A percentile compares a stretch with the other conserved stretches of the same genome.
These are phyloP conservation scores for Ophiostoma australiae DNA, from an alignment of 2,329 filamentous ascomycete genomes.

Conservation along the genomic window DNA sequence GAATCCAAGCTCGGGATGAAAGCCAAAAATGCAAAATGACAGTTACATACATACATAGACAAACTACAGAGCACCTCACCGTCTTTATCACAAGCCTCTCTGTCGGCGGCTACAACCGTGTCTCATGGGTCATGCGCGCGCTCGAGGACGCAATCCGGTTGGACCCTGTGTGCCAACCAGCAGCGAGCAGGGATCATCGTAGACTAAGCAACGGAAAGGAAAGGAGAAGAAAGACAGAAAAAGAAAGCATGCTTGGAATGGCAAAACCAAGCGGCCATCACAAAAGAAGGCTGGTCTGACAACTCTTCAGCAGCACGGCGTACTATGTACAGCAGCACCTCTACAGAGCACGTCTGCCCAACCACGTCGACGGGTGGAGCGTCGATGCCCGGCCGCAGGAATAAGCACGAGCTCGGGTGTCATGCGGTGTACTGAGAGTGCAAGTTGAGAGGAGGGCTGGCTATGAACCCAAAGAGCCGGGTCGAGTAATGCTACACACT, in stretches of 20 bases:
- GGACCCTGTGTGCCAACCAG: neutral
- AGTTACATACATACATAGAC: neutral
- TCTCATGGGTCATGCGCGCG: neutral
- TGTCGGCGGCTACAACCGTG: neutral
- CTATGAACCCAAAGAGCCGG: neutral
- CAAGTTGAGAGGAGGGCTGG: neutral
- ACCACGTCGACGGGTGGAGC: conserved; percentile 15
- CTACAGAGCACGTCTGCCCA: neutral
- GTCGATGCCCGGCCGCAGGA: conserved; percentile 10
- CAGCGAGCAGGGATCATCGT: neutral
- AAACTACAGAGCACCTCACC: neutral
- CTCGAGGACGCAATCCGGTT: conserved; percentile 6
- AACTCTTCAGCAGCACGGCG: neutral
- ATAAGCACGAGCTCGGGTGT: neutral
- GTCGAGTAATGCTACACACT: neutral
- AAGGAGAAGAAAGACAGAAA: neutral
- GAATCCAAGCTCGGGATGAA: no score
- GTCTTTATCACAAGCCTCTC: neutral
- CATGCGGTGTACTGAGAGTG: neutral
- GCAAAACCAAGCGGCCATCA: neutral
- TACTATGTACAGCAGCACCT: no score
- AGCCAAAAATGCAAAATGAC: neutral
- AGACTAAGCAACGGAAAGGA: neutral
- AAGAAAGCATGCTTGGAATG: neutral
- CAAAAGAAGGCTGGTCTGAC: conserved; percentile 7